phyloP scores from a whole-genome alignment of 805 yeast genomes.

The Lachancea dasiensis region DNA sequence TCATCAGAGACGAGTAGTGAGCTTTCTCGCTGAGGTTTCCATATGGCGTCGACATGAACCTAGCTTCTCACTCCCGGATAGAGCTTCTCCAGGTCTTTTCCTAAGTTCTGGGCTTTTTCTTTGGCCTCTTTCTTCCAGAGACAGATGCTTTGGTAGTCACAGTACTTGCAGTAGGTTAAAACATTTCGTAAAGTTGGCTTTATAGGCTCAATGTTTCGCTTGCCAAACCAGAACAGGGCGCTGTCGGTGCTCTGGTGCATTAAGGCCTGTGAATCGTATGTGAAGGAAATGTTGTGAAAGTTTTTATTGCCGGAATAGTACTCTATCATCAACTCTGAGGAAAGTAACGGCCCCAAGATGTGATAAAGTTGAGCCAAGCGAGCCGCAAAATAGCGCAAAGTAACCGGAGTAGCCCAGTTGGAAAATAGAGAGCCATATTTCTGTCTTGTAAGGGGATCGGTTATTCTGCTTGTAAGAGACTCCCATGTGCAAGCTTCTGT shows the following conservation, averaged over 20 bases:
- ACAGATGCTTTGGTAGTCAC: conserved; percentile 47
- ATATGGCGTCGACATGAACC: too few relatives aligned
- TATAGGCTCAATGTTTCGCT: conserved; percentile 43
- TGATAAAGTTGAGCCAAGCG: conserved; percentile 43
- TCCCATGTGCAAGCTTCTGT: conserved; percentile 16
- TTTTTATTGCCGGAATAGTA: conserved; percentile 44
- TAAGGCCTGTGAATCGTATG: conserved; percentile 34
- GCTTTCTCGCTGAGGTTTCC: too few relatives aligned
- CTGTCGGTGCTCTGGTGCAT: conserved; percentile 31
- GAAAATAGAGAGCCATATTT: conserved; percentile 30
- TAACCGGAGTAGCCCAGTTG: conserved; percentile 50
- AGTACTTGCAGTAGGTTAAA: conserved; percentile 42
- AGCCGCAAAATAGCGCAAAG: conserved; percentile 50
- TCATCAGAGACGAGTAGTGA: too few relatives aligned
- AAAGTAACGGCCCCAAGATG: conserved; percentile 27
- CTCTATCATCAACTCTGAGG: conserved; percentile 41
- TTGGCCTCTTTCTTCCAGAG: conserved; percentile 33
- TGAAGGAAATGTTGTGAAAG: conserved; percentile 38
- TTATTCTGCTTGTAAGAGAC: conserved; percentile 14
- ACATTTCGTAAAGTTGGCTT: conserved; percentile 32
- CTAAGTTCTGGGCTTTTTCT: conserved; percentile 14
- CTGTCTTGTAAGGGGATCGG: conserved; percentile 17
- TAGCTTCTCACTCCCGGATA: neutral
- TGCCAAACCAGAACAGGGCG: conserved; percentile 54
- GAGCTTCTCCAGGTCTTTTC: conserved; percentile 12